These are phyloP conservation scores for Talaromyces wortmannii DNA, from an alignment of 495 filamentous ascomycete species.

Conservation along the genomic window DNA sequence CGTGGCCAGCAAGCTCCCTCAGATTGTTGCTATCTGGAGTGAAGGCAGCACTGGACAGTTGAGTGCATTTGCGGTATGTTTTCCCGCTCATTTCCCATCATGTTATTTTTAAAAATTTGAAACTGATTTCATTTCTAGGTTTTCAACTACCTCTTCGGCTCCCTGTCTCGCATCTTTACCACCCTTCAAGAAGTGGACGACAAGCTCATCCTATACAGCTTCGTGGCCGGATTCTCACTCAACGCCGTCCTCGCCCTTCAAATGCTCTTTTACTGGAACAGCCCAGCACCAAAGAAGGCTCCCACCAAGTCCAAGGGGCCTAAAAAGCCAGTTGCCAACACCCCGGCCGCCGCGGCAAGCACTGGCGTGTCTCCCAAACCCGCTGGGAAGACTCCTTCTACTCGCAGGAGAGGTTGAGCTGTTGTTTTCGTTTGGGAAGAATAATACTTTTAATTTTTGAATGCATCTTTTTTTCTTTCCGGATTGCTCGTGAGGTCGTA, in stretches of 20 bases:
- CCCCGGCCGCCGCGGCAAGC: constrained; percentile 19
- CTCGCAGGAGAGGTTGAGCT: constrained; percentile 40
- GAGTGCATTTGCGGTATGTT: constrained; percentile 87
- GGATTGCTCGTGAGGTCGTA: background rate
- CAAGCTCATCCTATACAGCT: constrained; percentile 88
- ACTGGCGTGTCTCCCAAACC: constrained; percentile 28
- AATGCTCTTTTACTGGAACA: constrained; percentile 97
- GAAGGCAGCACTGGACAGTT: constrained; percentile 89
- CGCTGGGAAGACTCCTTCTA: constrained; percentile 36
- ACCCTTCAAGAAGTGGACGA: constrained; percentile 95
- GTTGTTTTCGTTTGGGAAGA: background rate
- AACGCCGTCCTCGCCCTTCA: constrained; percentile 82
- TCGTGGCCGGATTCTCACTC: constrained; percentile 79
- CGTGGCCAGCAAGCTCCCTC: constrained; percentile 84
- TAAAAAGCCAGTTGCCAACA: constrained; percentile 16
- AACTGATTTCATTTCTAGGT: constrained; percentile 48
- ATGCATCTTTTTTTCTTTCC: constrained; percentile 4
- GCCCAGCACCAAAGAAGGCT: constrained; percentile 34
- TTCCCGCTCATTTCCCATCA: constrained; percentile 43
- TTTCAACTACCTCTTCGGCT: constrained; percentile 93
- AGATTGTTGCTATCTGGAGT: constrained; percentile 77
- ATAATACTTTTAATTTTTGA: background rate
- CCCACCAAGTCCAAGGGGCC: constrained; percentile 37
- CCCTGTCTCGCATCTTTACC: constrained; percentile 90
- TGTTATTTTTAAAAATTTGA: background rate